Evolutionary conservation across 441 rosid genomes (phyloP), one percentile per base, ranked within the genome.

Genomic region (Theobroma grandiflorum): DNA sequence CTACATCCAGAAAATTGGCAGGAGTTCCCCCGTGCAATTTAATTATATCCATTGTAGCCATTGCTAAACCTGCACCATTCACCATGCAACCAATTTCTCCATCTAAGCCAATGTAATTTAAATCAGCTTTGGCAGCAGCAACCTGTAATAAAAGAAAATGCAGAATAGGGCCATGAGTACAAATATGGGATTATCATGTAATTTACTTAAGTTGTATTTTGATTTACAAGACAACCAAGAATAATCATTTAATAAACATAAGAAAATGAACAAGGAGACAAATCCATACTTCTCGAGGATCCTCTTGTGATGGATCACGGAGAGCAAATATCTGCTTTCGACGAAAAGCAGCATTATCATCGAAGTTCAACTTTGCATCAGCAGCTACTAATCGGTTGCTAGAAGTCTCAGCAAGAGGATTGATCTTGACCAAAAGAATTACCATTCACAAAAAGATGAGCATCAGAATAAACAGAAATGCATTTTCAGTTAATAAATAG

Each of bases 31-130:
- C 99, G 45, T 95, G 99, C 91, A 95, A 75, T 81, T 97, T 97
- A 57, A 97, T 94, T 47, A 97, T 95, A 85, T 97, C 99, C 99
- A 95, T 97, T 31, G 99, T 94, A 74, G 99, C 99, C 99, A 95
- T 97, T 18, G 99, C 99, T 81, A 97, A 86, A 81, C 99, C 99
- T 20, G 99, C 99, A 80, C 99, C 99, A 85, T 97, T 97, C 75
- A 97, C 99, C 99, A 97, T 97, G 89, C 99, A 97, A 69, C 99
- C 99, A 82, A 97, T 97, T 87, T 97, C 99, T 74, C 99, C 99
- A 84, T 95, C 99, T 45, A 97, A 84, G 31, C 99, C 99, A 59
- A 95, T 97, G 78, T 97, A 97, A 89, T 97, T 97, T 87, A 97
- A 86, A 91, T 97, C 99, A 71, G 95, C 99, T 86, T 93, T 86